Conservation (phyloP, 1,284 basidiomycete species). For the Schizophyllum amplum region DNA sequence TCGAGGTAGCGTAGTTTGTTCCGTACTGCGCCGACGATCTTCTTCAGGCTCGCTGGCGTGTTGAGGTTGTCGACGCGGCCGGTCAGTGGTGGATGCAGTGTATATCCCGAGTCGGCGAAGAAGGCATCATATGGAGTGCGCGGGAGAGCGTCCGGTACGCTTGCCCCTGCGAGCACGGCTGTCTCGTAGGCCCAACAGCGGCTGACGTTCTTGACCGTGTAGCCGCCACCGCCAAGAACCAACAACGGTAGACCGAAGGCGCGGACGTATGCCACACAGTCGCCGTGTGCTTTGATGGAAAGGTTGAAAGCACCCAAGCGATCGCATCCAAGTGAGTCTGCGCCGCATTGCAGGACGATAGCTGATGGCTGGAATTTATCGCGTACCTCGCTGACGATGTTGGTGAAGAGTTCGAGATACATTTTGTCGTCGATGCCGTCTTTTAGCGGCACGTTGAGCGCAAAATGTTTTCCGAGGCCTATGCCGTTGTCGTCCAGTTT, state of each 20-base stretch:
- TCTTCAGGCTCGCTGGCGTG: conserved; percentile 72
- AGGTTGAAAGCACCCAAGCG: conserved; percentile 96
- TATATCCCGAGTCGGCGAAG: conserved; percentile 87
- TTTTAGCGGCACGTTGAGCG: conserved; percentile 89
- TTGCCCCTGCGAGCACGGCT: conserved; percentile 80
- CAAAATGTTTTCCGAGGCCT: conserved; percentile 89
- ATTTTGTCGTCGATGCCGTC: conserved; percentile 98
- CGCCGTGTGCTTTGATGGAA: conserved; percentile 97
- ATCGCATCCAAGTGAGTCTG: conserved; percentile 93
- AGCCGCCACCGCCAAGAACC: conserved; percentile 92
- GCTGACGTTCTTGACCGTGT: conserved; percentile 92
- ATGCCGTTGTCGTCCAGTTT: conserved; percentile 88
- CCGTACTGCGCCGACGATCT: conserved; percentile 80
- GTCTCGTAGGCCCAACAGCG: conserved; percentile 99
- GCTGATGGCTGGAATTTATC: conserved; percentile 82
- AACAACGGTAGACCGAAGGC: conserved; percentile 87
- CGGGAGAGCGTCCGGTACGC: conserved; percentile 83
- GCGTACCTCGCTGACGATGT: conserved; percentile 92
- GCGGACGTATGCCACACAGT: conserved; percentile 95
- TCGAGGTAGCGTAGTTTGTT: conserved; percentile 91
- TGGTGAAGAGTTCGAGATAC: conserved; percentile 93
- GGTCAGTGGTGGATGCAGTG: conserved; percentile 87
- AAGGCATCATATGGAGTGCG: conserved; percentile 88
- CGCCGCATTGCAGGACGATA: conserved; percentile 96
- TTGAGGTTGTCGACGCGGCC: conserved; percentile 93